Percentiles rank a stretch among this genome's conserved stretches.
phyloP scores from a whole-genome alignment of 192 early-diverging fungal species.

The Coemansia aciculifera region DNA sequence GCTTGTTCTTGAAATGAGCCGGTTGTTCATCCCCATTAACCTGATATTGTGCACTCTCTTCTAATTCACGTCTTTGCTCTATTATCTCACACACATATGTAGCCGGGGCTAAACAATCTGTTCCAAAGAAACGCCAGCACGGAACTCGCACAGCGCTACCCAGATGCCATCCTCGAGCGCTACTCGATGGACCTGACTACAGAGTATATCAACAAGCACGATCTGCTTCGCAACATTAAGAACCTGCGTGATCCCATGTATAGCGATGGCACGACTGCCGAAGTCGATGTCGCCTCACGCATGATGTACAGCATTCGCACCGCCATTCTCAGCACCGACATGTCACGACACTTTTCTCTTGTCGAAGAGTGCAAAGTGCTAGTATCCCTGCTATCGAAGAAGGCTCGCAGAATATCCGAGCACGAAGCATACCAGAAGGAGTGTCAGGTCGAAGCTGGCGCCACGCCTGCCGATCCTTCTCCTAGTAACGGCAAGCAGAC shows the following conservation, averaged over 20 bases:
- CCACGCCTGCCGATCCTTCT: neutral
- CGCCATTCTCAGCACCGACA: slow-evolving; percentile 88
- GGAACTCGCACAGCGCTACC: slow-evolving; percentile 69
- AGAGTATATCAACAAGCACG: slow-evolving; percentile 74
- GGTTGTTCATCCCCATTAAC: neutral
- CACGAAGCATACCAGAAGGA: slow-evolving; percentile 32
- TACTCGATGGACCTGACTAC: slow-evolving; percentile 78
- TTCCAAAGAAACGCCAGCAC: slow-evolving; percentile 88
- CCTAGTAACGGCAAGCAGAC: neutral
- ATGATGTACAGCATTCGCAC: slow-evolving; percentile 51
- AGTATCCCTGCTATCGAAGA: slow-evolving; percentile 43
- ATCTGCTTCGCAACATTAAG: slow-evolving; percentile 62
- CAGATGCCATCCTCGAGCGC: slow-evolving; percentile 85
- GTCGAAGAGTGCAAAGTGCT: slow-evolving; percentile 58
- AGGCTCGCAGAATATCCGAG: slow-evolving; percentile 41
- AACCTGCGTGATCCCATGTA: slow-evolving; percentile 54
- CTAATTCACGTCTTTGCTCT: slow-evolving; percentile 17
- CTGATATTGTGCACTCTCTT: neutral
- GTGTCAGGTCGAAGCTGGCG: slow-evolving; percentile 10
- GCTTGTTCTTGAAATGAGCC: neutral
- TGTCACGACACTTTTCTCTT: slow-evolving; percentile 81
- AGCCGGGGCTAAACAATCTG: slow-evolving; percentile 88
- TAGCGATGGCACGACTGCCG: slow-evolving; percentile 53
- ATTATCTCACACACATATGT: slow-evolving; percentile 16
- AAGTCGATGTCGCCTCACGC: slow-evolving; percentile 42